Evolutionary conservation across 1,139 yeast genomes (phyloP).

Genomic region (Pichia sp.): DNA sequence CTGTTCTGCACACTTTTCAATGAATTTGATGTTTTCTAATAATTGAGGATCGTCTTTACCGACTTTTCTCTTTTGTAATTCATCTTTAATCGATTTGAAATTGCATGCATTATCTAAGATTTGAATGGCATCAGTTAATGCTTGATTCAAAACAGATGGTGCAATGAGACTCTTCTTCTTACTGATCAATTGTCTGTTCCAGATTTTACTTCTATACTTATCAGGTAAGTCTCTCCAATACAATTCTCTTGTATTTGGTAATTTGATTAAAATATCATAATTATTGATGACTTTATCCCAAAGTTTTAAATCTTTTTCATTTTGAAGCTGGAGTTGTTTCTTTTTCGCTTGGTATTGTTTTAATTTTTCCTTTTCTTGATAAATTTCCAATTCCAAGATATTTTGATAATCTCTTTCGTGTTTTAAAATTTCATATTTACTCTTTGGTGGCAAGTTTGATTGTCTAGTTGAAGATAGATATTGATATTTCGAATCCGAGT

Average conservation of each 20-base stretch:
- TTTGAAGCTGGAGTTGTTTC: conserved; percentile 33
- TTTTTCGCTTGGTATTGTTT: conserved; percentile 33
- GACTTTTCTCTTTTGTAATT: conserved; percentile 15
- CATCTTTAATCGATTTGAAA: conserved; percentile 24
- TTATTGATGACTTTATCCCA: conserved; percentile 51
- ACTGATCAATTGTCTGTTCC: conserved; percentile 44
- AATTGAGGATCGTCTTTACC: conserved; percentile 15
- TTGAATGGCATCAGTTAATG: conserved; percentile 24
- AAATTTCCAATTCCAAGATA: conserved; percentile 48
- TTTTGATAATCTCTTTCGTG: conserved; percentile 57
- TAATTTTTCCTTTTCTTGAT: conserved; percentile 39
- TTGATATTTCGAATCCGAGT: conserved; percentile 24
- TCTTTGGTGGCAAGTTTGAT: conserved; percentile 66
- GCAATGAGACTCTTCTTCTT: conserved; percentile 27
- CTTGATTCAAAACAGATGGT: conserved; percentile 17
- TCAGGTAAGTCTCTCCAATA: conserved; percentile 71
- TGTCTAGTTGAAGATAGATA: conserved; percentile 57
- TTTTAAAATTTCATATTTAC: conserved; percentile 47
- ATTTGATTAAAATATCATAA: conserved; percentile 36
- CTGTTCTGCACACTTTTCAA: conserved; percentile 22
- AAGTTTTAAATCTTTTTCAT: conserved; percentile 36
- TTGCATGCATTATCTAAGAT: conserved; percentile 30
- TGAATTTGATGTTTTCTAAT: conserved; percentile 22
- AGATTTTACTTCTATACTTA: conserved; percentile 44
- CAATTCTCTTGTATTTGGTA: conserved; percentile 46